phyloP scores from a whole-genome alignment of 2,329 filamentous ascomycete genomes.

The Diaporthe caulivora region DNA sequence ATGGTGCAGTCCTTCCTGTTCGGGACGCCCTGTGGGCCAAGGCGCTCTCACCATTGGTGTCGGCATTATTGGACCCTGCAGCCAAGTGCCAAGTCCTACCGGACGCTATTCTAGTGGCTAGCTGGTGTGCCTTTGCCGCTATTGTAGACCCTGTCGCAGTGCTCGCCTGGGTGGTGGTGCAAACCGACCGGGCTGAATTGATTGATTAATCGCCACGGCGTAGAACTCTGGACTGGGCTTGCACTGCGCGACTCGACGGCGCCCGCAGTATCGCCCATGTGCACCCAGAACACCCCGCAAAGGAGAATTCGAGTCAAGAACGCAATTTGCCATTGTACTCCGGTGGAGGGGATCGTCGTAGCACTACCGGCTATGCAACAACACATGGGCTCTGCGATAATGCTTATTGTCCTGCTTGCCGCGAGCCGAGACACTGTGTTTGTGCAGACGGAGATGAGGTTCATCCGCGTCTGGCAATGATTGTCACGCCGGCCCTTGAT shows the following conservation, averaged over 20 bases:
- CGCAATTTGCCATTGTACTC: conserved; percentile 3
- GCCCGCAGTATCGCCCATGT: conserved; percentile 1
- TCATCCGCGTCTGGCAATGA: conserved; percentile 21
- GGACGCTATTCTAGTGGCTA: conserved; percentile 10
- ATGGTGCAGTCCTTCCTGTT: conserved; percentile 29
- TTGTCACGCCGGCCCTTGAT: background rate
- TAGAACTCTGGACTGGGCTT: background rate
- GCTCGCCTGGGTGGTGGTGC: conserved; percentile 14
- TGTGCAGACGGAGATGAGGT: conserved; percentile 22
- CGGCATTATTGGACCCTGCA: conserved; percentile 7
- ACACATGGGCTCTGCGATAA: conserved; percentile 12
- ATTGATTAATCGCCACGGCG: background rate
- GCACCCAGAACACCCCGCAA: background rate
- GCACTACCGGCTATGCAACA: background rate
- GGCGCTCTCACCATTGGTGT: conserved; percentile 32
- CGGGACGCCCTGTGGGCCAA: conserved; percentile 21
- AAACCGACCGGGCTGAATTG: conserved; percentile 3
- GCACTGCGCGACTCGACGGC: conserved; percentile 22
- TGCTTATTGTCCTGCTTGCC: conserved; percentile 31
- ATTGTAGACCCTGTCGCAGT: background rate
- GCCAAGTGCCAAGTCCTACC: conserved; percentile 20
- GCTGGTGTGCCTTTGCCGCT: conserved; percentile 17
- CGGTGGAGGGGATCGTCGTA: conserved; percentile 8
- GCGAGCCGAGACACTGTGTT: conserved; percentile 27
- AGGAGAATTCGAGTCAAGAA: conserved; percentile 6